Conservation (phyloP, 306 rosid species). For the Morella rubra region DNA sequence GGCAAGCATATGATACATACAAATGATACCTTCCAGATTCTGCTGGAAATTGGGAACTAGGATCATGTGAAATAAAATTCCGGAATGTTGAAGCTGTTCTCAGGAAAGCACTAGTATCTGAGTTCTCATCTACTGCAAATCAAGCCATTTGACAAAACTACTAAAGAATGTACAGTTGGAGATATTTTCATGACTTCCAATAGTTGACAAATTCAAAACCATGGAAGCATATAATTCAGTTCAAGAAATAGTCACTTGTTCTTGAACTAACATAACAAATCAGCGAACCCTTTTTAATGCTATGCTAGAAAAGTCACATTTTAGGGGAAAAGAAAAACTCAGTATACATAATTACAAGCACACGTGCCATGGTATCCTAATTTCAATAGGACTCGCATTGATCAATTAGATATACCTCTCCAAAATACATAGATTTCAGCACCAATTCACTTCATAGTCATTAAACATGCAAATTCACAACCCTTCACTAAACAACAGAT, state of each 20-base stretch:
- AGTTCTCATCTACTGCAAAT: conserved; percentile 72
- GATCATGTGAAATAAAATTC: conserved; percentile 55
- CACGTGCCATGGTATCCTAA: neutral
- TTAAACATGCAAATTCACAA: too few species aligned
- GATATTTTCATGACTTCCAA: conserved; percentile 11
- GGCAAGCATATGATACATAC: conserved; percentile 86
- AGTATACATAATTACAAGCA: neutral
- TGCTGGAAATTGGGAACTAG: conserved; percentile 57
- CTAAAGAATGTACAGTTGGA: conserved; percentile 44
- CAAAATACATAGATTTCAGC: neutral
- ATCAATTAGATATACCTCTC: neutral
- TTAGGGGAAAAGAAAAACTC: neutral
- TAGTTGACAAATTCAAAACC: neutral
- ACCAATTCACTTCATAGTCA: neutral
- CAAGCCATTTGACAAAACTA: conserved; percentile 52
- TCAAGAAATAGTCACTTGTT: neutral
- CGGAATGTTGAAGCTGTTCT: conserved; percentile 84
- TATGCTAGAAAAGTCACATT: too few species aligned
- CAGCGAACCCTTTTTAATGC: too few species aligned
- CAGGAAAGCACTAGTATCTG: conserved; percentile 73
- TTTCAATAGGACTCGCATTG: neutral
- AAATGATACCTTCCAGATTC: conserved; percentile 90
- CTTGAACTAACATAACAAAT: too few species aligned
- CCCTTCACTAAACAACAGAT: too few species aligned
- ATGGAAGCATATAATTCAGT: neutral